Base-by-base conservation (phyloP, 2,329 filamentous ascomycete species). In the Penicillium griseofulvum region DNA sequence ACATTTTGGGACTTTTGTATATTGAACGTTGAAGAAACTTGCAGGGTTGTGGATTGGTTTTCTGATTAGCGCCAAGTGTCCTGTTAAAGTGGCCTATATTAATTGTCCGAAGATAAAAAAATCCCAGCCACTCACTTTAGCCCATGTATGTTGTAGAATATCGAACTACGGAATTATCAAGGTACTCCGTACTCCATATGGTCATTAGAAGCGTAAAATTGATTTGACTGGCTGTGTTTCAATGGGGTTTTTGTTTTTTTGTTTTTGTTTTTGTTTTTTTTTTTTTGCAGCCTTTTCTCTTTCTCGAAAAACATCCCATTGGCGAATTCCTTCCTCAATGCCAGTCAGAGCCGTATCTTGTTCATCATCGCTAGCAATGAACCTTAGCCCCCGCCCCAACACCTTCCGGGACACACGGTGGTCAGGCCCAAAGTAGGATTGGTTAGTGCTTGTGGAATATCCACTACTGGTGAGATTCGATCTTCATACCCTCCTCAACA, bases 401-500 rank as follows among this genome's bases (percentile, higher is more conserved):
- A 22, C 22, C 4, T 22, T 22, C 22, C 22, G 43, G 6, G 26
- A 41, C 31, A 47, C 33, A 19, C 17, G 26, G 26, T 24, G 26
- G 16, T 34, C 12, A 10, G 19, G 16, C 19, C 6, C 19, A 34
- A 26, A 26, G 16, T 34, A 24, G 22, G 16, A 37, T 17, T 14
- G 17, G 26, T 24, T n/a, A 26, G 28, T 28, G 22, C 22, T 22
- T 22, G 22, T 22, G n/a, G n/a, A n/a, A n/a, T n/a, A n/a, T n/a
- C 26, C 49, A 37, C 36, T 63, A 63, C 56, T 68, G 63, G 46
- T 56, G 59, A 14, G 54, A 56, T n/a, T 63, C 65, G 36, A 66
- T 66, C 56, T 65, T 65, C 26, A 58, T 60, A 34, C 60, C 65
- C 26, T 59, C 64, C 12, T 48, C 59, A 29, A 69, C 62, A 52